A percentile compares a stretch with the other conserved stretches of the same genome.
phyloP scores from a whole-genome alignment of 768 basidiomycete species.

The Leccinum barrowsii region DNA sequence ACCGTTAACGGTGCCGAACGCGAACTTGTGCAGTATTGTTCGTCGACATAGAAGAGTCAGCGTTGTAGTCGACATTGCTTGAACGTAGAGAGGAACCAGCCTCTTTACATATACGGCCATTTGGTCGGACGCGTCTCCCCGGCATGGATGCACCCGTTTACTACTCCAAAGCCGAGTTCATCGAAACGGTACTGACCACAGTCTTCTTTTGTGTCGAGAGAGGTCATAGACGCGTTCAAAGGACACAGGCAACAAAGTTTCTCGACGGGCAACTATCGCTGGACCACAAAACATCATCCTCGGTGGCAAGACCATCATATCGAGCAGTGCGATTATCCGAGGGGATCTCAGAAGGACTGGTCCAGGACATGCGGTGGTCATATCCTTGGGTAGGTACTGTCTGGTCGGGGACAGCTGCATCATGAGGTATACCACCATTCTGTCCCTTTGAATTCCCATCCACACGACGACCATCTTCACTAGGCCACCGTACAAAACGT shows the following conservation, averaged over 20 bases:
- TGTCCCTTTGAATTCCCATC: neutral
- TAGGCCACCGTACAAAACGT: constrained; percentile 87
- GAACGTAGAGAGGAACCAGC: neutral
- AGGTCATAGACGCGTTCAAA: constrained; percentile 29
- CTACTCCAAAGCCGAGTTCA: constrained; percentile 81
- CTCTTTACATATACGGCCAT: neutral
- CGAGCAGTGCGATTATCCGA: constrained; percentile 83
- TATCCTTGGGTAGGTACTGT: constrained; percentile 91
- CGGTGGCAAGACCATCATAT: constrained; percentile 95
- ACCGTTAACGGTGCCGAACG: neutral
- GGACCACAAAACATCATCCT: constrained; percentile 97
- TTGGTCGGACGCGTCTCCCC: constrained; percentile 13
- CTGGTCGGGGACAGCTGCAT: constrained; percentile 86
- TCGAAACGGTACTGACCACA: constrained; percentile 66
- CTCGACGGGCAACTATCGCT: constrained; percentile 83
- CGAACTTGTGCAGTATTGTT: constrained; percentile 3
- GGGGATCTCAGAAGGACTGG: constrained; percentile 90
- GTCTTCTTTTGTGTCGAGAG: neutral
- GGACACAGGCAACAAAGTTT: constrained; percentile 97
- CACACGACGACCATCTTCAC: neutral
- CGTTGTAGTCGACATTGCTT: constrained; percentile 9
- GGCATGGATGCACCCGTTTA: constrained; percentile 71
- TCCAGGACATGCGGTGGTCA: constrained; percentile 89
- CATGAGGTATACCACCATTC: constrained; percentile 57
- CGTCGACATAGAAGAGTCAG: constrained; percentile 15